These are phyloP conservation scores for Geopyxis carbonaria DNA, from an alignment of 495 filamentous ascomycete species.

Conservation along the genomic window DNA sequence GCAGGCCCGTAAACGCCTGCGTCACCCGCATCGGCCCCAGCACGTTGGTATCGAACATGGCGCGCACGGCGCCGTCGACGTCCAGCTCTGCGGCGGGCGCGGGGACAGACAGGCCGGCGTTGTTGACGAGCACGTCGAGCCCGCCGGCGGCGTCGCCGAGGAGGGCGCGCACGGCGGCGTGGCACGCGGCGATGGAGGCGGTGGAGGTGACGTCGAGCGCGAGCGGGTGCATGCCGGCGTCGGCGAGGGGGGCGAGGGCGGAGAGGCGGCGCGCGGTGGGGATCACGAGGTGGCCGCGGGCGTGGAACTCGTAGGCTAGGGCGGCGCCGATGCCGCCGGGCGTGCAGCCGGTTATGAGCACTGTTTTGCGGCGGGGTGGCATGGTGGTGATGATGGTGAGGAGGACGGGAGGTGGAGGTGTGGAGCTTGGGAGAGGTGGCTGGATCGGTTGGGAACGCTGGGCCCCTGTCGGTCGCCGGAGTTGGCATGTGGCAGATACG, in stretches of 20 bases:
- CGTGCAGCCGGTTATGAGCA: slow-evolving; percentile 21
- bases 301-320: slow-evolving; percentile 36
- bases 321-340: slow-evolving; percentile 37
- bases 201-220: slow-evolving; percentile 33
- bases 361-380: slow-evolving; percentile 13
- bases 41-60: slow-evolving; percentile 39
- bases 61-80: slow-evolving; percentile 27
- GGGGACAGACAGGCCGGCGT: slow-evolving; percentile 33
- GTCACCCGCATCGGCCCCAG: slow-evolving; percentile 35
- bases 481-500: too few relatives aligned
- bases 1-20: slow-evolving; percentile 36
- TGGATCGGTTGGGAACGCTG: too few relatives aligned
- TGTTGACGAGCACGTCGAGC: slow-evolving; percentile 40
- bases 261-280: slow-evolving; percentile 35
- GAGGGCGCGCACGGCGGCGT: slow-evolving; percentile 11
- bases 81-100: slow-evolving; percentile 28
- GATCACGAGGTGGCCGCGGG: slow-evolving; percentile 34
- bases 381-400: slow-evolving; percentile 1
- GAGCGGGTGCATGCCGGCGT: slow-evolving; percentile 31
- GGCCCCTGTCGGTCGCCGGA: too few relatives aligned
- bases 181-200: slow-evolving; percentile 26
- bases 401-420: not conserved
- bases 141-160: slow-evolving; percentile 22
- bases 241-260: slow-evolving; percentile 28
- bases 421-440: not conserved